A percentile compares a stretch with the other conserved stretches of the same genome.
Conservation (phyloP, 768 basidiomycete species). For the Hypholoma sublateritium region DNA sequence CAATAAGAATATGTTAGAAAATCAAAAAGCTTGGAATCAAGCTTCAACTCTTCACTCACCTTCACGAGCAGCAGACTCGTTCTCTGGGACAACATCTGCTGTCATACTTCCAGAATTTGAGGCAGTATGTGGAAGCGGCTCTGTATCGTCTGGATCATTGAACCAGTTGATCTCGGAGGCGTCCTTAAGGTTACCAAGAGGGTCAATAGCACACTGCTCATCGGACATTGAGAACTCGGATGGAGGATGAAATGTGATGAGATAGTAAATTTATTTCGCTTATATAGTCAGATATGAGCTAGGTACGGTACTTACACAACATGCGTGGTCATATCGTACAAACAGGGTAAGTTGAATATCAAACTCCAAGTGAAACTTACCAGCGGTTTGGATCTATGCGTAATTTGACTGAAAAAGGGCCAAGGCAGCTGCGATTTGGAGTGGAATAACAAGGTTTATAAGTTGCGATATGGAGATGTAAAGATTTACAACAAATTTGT, state of each 20-base stretch:
- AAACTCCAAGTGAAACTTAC: too few relatives aligned
- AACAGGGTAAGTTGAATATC: too few relatives aligned
- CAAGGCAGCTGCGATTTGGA: too few relatives aligned
- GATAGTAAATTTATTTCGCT: neutral
- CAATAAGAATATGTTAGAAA: neutral
- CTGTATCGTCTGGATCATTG: neutral
- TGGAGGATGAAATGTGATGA: neutral
- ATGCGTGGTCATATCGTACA: too few relatives aligned
- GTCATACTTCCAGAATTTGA: neutral
- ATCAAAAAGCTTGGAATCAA: neutral
- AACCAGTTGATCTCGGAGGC: neutral
- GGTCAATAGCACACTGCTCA: neutral
- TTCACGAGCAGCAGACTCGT: neutral
- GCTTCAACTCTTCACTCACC: neutral
- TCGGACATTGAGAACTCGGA: neutral
- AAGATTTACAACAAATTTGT: too few relatives aligned
- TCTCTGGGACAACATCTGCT: too few relatives aligned
- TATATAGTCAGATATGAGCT: neutral
- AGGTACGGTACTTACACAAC: too few relatives aligned
- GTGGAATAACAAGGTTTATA: too few relatives aligned
- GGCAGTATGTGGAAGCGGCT: neutral
- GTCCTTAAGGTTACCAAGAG: neutral
- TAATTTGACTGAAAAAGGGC: too few relatives aligned
- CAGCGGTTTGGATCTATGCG: too few relatives aligned
- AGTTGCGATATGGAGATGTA: too few relatives aligned